Percentiles rank a stretch among this genome's conserved stretches.
These are phyloP conservation scores for Lasiodiplodia citricola DNA, from an alignment of 2,329 filamentous ascomycete genomes.

Conservation along the genomic window DNA sequence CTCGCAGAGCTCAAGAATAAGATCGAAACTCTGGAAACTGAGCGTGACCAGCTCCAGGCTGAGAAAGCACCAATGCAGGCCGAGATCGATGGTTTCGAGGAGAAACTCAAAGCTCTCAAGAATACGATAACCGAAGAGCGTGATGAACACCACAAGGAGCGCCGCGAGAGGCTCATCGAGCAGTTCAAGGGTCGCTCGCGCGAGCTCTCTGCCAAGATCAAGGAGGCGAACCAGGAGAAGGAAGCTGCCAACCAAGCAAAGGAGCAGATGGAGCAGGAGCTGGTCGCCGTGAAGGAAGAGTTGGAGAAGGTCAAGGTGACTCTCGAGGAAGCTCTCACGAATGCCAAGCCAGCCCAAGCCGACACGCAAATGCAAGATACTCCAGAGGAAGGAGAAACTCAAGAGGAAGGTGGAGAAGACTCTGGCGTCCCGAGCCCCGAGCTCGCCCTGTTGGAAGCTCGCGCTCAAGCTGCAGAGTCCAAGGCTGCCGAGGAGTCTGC, in stretches of 20 bases:
- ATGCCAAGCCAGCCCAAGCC: constrained; percentile 33
- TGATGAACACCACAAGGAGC: constrained; percentile 54
- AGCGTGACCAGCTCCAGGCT: constrained; percentile 60
- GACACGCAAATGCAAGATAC: constrained; percentile 37
- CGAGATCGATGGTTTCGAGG: constrained; percentile 55
- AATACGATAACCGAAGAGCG: constrained; percentile 48
- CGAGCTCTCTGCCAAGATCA: constrained; percentile 69
- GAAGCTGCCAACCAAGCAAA: constrained; percentile 53
- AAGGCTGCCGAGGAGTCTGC: constrained; percentile 46
- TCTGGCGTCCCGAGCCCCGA: constrained; percentile 23
- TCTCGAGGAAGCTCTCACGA: constrained; percentile 65
- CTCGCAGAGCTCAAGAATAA: constrained; percentile 86
- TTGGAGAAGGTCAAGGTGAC: constrained; percentile 67
- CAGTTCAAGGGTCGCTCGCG: constrained; percentile 62
- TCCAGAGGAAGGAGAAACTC: constrained; percentile 55
- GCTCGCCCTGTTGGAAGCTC: constrained; percentile 41
- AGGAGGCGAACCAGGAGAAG: constrained; percentile 56
- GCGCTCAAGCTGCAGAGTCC: constrained; percentile 44
- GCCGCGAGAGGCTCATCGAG: constrained; percentile 51
- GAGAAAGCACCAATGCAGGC: constrained; percentile 58
- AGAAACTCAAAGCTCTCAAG: constrained; percentile 48
- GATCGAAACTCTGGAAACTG: constrained; percentile 61
- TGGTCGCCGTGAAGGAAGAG: constrained; percentile 53
- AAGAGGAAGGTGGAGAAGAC: constrained; percentile 36
- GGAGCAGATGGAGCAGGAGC: constrained; percentile 30